Evolutionary conservation across 1,284 basidiomycete species (phyloP).

Genomic region (Dichomitus squalens): DNA sequence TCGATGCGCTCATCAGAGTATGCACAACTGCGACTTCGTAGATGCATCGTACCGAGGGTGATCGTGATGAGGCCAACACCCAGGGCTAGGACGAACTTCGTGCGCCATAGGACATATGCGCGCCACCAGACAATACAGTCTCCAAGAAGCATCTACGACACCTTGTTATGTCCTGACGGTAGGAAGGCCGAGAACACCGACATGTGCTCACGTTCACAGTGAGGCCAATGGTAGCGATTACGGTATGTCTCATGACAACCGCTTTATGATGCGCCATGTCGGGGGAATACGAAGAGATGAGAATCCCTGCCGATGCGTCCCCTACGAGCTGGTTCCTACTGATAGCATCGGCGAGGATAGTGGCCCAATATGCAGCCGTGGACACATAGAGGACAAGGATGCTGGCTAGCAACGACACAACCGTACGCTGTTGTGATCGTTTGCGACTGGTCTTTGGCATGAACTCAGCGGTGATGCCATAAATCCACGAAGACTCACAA

Average conservation of each 20-base stretch:
- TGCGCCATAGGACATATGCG: neutral
- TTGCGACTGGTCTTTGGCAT: neutral
- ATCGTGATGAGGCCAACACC: neutral
- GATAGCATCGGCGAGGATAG: neutral
- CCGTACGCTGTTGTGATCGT: neutral
- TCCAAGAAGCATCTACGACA: neutral
- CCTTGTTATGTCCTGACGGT: no score
- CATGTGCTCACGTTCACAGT: neutral
- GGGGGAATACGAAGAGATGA: neutral
- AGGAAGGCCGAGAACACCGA: neutral
- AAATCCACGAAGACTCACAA: neutral
- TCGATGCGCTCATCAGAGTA: neutral
- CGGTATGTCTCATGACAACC: neutral
- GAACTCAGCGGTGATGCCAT: neutral
- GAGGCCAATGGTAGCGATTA: neutral
- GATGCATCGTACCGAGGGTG: neutral
- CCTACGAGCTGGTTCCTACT: neutral
- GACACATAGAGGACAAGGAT: neutral
- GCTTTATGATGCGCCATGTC: neutral
- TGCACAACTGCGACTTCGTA: no score
- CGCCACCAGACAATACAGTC: neutral
- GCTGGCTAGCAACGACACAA: neutral
- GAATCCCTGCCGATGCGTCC: neutral
- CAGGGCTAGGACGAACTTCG: neutral
- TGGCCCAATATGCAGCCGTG: neutral